These are phyloP conservation scores for Coprinopsis sp. DNA, from an alignment of 768 basidiomycete species.

Conservation along the genomic window DNA sequence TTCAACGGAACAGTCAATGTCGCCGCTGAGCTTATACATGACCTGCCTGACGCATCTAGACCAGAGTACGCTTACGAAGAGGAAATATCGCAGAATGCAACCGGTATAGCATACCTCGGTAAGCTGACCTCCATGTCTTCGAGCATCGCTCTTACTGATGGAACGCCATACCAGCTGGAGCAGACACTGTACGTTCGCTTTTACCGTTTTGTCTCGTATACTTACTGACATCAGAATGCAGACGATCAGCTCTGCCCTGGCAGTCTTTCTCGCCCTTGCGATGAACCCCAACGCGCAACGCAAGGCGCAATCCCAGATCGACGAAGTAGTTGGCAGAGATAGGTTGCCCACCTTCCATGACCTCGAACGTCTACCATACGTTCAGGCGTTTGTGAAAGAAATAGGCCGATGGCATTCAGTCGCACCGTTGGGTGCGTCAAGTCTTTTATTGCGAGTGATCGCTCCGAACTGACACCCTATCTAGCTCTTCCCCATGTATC, in stretches of 20 bases:
- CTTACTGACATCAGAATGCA: slow-evolving; percentile 1
- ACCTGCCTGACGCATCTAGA: too few species aligned
- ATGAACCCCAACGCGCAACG: slow-evolving; percentile 30
- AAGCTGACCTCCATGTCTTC: not conserved
- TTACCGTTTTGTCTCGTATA: not conserved
- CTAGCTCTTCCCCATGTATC: not conserved
- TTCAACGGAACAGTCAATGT: too few species aligned
- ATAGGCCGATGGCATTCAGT: slow-evolving; percentile 30
- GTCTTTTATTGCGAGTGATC: too few species aligned
- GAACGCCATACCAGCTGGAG: slow-evolving; percentile 16
- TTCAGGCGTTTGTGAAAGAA: slow-evolving; percentile 33
- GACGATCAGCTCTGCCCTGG: slow-evolving; percentile 27
- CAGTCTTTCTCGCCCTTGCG: slow-evolving; percentile 33
- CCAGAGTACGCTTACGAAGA: too few species aligned
- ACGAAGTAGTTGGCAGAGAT: slow-evolving; percentile 26
- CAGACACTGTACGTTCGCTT: slow-evolving; percentile 19
- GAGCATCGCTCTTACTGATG: not conserved
- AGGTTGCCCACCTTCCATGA: slow-evolving; percentile 35
- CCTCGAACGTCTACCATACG: slow-evolving; percentile 26
- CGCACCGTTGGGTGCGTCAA: too few species aligned
- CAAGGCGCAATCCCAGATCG: slow-evolving; percentile 34
- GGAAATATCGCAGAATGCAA: slow-evolving; percentile 8
- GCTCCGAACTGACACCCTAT: too few species aligned
- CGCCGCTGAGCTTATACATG: too few species aligned
- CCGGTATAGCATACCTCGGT: not conserved